Conservation (phyloP, 192 early-diverging fungal genomes). For the Mortierella alpina region DNA sequence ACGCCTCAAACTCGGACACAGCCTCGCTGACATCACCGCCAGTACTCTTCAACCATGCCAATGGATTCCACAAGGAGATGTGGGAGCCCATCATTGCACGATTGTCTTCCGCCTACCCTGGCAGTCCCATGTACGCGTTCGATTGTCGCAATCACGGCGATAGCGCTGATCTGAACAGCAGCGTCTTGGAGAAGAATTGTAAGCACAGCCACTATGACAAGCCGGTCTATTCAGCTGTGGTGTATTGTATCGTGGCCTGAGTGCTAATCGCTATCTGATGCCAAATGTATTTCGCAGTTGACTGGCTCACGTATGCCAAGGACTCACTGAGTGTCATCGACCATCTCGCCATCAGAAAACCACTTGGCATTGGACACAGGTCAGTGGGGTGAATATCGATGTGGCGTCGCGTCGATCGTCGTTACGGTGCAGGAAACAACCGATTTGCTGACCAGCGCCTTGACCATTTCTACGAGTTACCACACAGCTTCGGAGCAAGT, state of each 20-base stretch:
- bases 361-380: conserved; percentile 70
- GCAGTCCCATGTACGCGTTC: conserved; percentile 58
- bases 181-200: conserved; percentile 48
- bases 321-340: conserved; percentile 63
- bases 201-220: conserved; percentile 14
- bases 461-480: background rate
- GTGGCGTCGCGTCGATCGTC: too few relatives aligned
- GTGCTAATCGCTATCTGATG: background rate
- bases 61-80: conserved; percentile 69
- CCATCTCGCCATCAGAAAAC: conserved; percentile 39
- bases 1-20: too few relatives aligned
- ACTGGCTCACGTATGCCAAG: conserved; percentile 63
- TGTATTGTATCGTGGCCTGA: too few relatives aligned
- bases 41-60: conserved; percentile 67
- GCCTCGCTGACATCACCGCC: background rate
- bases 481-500: conserved; percentile 31
- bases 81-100: conserved; percentile 63
- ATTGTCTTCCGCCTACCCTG: conserved; percentile 30
- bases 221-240: background rate
- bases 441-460: too few relatives aligned
- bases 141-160: conserved; percentile 71
- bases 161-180: conserved; percentile 62
- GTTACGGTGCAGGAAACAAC: too few relatives aligned
- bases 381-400: background rate
- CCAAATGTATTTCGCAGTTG: conserved; percentile 24